Evolutionary conservation across 1,284 basidiomycete genomes (phyloP), one percentile per base, ranked within the genome.

Genomic region (Singerocomus inundabilis): DNA sequence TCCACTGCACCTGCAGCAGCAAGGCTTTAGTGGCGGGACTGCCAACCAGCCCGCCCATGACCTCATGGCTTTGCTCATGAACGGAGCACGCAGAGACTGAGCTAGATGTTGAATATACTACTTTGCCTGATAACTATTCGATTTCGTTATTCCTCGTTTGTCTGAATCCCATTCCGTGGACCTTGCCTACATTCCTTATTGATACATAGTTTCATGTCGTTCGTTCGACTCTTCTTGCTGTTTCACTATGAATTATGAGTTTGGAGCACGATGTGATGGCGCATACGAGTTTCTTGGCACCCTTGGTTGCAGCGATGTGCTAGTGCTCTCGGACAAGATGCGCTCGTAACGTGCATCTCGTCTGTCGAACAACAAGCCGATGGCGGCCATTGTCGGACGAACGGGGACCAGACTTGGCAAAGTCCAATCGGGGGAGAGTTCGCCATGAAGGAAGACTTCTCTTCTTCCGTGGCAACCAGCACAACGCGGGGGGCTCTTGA

Each of bases 11-110:
- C 69, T 82, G 43, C 82, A 82, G 54, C 82, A 79, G 57, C 82
- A 80, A 71, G 70, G 74, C 53, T 63, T 76, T 26, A 68, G 73
- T 29, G 58, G 71, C 34, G 61, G 71, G 29, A 68, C 72, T 15
- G 75, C 70, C 63, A 77, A 72, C 52, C 84, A 82, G 59, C 78
- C 80, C 30, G 70, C 80, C 36, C 83, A 84, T 54, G 88, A 90
- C 62, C 69, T 90, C 56, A 89, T 90, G 82, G 82, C 88, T 36
- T 75, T 90, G 53, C 75, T 90, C 56, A 85, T 90, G 86, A 84
- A 84, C 48, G 84, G 83, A 46, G 62, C 70, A 53, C 76, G 72
- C 68, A 74, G 85, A 67, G 85, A 88, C 56, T 88, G 71, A 78
- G 49, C 38, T 55, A 43, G 46, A 51, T 40, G 42, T 46, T 54